These are phyloP conservation scores for Carex arenaria DNA, from an alignment of 202 grass and related monocot species.

Conservation along the genomic window DNA sequence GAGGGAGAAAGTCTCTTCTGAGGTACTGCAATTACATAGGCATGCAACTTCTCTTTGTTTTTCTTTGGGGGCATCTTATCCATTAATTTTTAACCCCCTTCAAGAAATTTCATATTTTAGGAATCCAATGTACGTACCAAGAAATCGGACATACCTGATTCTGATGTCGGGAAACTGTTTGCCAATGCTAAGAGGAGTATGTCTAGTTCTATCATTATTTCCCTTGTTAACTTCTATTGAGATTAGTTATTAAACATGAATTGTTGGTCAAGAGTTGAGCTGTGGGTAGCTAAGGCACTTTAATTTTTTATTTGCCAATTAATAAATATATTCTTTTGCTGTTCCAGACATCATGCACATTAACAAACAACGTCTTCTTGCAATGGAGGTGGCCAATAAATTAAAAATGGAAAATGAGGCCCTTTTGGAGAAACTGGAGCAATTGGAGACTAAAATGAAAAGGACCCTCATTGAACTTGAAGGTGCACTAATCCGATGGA, in stretches of 20 bases:
- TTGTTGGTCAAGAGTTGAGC: not conserved
- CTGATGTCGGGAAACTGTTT: not conserved
- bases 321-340: not conserved
- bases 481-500: not conserved
- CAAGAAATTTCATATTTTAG: not conserved
- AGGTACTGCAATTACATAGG: not conserved
- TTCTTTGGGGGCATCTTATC: not conserved
- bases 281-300: not conserved
- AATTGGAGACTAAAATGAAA: slow-evolving; percentile 24
- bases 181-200: not conserved
- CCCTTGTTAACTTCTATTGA: not conserved
- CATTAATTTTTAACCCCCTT: not conserved
- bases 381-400: slow-evolving; percentile 41
- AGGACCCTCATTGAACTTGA: not conserved
- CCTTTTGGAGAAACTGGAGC: slow-evolving; percentile 35
- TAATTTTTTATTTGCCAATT: not conserved
- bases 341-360: slow-evolving; percentile 42
- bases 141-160: not conserved
- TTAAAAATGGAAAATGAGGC: slow-evolving; percentile 30
- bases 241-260: not conserved
- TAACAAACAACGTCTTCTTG: slow-evolving; percentile 40
- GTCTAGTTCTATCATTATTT: not conserved
- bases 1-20: not conserved
- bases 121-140: not conserved
- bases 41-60: not conserved